A percentile compares a stretch with the other conserved stretches of the same genome.
These are phyloP conservation scores for Yamadazyma tumulicola DNA, from an alignment of 805 yeast genomes.

Conservation along the genomic window DNA sequence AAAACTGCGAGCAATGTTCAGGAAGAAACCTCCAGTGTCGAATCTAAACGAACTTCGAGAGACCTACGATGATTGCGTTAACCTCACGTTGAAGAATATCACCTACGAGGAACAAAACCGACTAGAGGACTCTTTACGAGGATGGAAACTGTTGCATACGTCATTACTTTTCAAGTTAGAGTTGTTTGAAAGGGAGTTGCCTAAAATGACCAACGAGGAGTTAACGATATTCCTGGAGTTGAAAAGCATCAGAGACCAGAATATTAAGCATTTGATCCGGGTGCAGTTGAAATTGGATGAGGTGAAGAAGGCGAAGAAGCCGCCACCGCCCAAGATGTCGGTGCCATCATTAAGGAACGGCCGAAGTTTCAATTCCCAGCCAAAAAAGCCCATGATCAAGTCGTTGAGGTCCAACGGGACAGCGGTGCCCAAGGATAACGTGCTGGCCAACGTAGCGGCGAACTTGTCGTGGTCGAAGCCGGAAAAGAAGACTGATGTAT, in stretches of 20 bases:
- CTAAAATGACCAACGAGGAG: constrained; percentile 26
- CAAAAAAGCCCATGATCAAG: constrained; percentile 24
- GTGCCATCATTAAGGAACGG: constrained; percentile 25
- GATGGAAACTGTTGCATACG: constrained; percentile 73
- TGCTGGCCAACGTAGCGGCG: constrained; percentile 30
- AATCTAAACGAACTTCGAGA: constrained; percentile 53
- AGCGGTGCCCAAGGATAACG: constrained; percentile 6
- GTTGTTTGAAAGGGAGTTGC: constrained; percentile 41
- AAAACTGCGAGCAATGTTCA: too few relatives aligned
- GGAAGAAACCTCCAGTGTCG: constrained; percentile 56
- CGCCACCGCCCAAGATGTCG: constrained; percentile 12
- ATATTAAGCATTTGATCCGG: constrained; percentile 39
- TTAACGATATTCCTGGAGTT: constrained; percentile 26
- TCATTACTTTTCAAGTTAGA: constrained; percentile 56
- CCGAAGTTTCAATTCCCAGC: constrained; percentile 4
- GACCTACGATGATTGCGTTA: constrained; percentile 60
- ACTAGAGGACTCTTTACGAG: constrained; percentile 55
- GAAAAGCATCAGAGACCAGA: constrained; percentile 38
- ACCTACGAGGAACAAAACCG: constrained; percentile 55
- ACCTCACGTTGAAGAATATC: constrained; percentile 53
- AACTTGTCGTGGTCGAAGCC: constrained; percentile 27
- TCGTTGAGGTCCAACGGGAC: constrained; percentile 23
- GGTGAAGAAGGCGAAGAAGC: constrained; percentile 17
- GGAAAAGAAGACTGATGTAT: constrained; percentile 17
- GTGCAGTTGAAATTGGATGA: constrained; percentile 41